Evolutionary conservation across 805 yeast species (phyloP).

Genomic region (Kodamaea laetipori): DNA sequence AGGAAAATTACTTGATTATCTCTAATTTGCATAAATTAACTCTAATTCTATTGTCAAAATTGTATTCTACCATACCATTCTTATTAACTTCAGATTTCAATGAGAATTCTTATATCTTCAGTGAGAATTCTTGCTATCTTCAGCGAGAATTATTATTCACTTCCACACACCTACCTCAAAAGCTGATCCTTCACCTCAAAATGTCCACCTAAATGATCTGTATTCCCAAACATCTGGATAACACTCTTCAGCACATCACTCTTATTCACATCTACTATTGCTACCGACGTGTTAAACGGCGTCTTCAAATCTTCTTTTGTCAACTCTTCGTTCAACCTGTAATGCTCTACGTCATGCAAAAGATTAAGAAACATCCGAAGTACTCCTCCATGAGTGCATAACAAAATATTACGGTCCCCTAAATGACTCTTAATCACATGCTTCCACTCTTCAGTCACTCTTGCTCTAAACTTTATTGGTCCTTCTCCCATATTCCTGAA

Average conservation of each 20-base stretch:
- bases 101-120: too few species aligned
- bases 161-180: too few species aligned
- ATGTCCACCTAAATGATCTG: slow-evolving; percentile 60
- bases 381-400: slow-evolving; percentile 83
- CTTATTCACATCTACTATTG: slow-evolving; percentile 60
- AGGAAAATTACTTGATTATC: not conserved
- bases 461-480: slow-evolving; percentile 42
- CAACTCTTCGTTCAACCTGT: slow-evolving; percentile 40
- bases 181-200: slow-evolving; percentile 24
- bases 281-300: slow-evolving; percentile 76
- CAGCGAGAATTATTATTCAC: too few species aligned
- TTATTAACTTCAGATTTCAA: too few species aligned
- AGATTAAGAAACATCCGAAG: slow-evolving; percentile 61
- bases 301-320: slow-evolving; percentile 47
- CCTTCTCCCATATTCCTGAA: slow-evolving; percentile 71
- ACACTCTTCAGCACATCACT: slow-evolving; percentile 37
- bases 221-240: slow-evolving; percentile 62
- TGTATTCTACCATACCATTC: too few species aligned
- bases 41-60: too few species aligned
- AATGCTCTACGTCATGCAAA: slow-evolving; percentile 43
- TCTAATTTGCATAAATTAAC: too few species aligned
- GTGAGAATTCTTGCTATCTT: too few species aligned
- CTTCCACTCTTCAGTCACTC: slow-evolving; percentile 54
- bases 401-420: slow-evolving; percentile 50
- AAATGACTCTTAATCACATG: slow-evolving; percentile 38